Conservation (phyloP, 495 filamentous ascomycete genomes). For the Penicillium mononematosum region DNA sequence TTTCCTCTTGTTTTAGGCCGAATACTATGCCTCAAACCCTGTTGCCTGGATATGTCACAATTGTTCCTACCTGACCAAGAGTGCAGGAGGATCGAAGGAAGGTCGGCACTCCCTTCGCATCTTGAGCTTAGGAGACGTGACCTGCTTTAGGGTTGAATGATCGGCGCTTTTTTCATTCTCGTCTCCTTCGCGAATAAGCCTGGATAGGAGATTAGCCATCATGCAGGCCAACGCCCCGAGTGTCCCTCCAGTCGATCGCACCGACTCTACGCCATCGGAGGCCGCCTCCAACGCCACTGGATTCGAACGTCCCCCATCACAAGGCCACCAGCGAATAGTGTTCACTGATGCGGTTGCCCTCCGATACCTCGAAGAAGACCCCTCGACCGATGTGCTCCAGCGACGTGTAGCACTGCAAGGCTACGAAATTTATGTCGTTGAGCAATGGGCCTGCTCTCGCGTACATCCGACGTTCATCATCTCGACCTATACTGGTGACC, state of each 20-base stretch:
- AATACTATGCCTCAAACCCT: constrained; percentile 14
- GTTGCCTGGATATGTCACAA: constrained; percentile 28
- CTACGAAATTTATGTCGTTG: constrained; percentile 92
- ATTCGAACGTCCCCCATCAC: constrained; percentile 23
- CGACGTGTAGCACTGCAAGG: constrained; percentile 67
- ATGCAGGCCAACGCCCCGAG: constrained; percentile 29
- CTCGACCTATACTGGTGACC: constrained; percentile 88
- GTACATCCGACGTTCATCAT: constrained; percentile 88
- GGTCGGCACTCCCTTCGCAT: constrained; percentile 27
- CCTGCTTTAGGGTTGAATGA: constrained; percentile 8
- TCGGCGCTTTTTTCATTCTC: background rate
- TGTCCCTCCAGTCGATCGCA: constrained; percentile 19
- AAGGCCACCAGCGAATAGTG: constrained; percentile 55
- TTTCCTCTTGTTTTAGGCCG: background rate
- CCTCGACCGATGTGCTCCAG: constrained; percentile 70
- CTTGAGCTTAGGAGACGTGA: constrained; percentile 20
- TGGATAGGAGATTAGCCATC: constrained; percentile 7
- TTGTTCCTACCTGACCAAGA: constrained; percentile 23
- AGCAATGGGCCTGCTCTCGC: constrained; percentile 96
- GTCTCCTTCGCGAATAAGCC: constrained; percentile 8
- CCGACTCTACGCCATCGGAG: constrained; percentile 28
- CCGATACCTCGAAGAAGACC: constrained; percentile 86
- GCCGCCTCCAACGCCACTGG: constrained; percentile 22
- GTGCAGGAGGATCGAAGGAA: constrained; percentile 29
- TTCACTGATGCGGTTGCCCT: constrained; percentile 75